Conservation (phyloP, 2,329 filamentous ascomycete species). For the Gremmenia infestans region DNA sequence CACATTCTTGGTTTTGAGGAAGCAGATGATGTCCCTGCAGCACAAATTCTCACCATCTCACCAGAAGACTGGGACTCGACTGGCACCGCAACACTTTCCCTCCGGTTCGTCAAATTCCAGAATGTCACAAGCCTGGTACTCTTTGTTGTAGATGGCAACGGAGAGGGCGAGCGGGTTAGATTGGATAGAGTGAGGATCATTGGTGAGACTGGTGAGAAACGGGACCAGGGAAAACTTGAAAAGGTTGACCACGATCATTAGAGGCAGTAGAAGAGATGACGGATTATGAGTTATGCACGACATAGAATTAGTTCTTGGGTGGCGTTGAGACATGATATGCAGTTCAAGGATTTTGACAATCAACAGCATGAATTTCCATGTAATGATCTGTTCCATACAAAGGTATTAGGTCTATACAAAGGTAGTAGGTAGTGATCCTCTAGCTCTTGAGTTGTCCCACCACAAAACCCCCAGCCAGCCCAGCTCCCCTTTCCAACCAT, state of each 20-base stretch:
- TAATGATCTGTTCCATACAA: not conserved
- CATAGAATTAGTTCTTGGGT: slow-evolving; percentile 11
- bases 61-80: slow-evolving; percentile 77
- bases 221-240: slow-evolving; percentile 89
- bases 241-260: slow-evolving; percentile 57
- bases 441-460: not conserved
- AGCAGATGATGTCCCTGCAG: slow-evolving; percentile 77
- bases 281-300: slow-evolving; percentile 2
- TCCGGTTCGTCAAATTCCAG: slow-evolving; percentile 97
- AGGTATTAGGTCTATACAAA: not conserved
- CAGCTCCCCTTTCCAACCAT: slow-evolving; percentile 12
- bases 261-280: not conserved
- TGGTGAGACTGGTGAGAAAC: slow-evolving; percentile 86
- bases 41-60: slow-evolving; percentile 72
- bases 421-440: not conserved
- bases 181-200: slow-evolving; percentile 75
- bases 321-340: slow-evolving; percentile 18
- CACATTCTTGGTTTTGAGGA: slow-evolving; percentile 94
- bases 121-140: slow-evolving; percentile 81
- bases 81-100: slow-evolving; percentile 63
- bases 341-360: not conserved
- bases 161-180: slow-evolving; percentile 77
- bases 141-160: slow-evolving; percentile 83
- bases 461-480: too few relatives aligned
- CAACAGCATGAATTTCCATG: slow-evolving; percentile 8